Evolutionary conservation across 345 rosid species (phyloP).

Genomic region (Erodium maritimum): DNA sequence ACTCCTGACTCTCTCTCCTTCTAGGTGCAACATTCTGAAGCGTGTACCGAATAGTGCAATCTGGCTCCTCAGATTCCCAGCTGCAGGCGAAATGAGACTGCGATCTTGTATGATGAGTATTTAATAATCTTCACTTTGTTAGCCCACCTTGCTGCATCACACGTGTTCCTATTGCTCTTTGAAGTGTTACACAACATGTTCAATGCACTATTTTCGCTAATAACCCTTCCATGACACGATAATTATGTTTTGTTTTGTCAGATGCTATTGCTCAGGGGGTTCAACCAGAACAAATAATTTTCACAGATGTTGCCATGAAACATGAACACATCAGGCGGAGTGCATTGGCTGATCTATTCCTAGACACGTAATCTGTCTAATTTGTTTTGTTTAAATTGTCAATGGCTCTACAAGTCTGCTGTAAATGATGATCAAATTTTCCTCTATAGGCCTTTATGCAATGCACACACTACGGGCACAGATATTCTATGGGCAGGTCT

Average conservation of each 20-base stretch:
- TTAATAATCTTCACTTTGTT: not conserved
- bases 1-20: no score
- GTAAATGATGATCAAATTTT: no score
- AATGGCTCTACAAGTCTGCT: no score
- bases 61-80: constrained; percentile 98
- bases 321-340: constrained; percentile 88
- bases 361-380: constrained; percentile 58
- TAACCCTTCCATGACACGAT: no score
- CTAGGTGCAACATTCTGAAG: constrained; percentile 95
- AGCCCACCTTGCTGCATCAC: no score
- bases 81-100: constrained; percentile 94
- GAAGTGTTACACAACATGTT: no score
- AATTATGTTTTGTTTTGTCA: constrained; percentile 10
- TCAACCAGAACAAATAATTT: constrained; percentile 81
- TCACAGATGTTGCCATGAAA: constrained; percentile 99
- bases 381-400: not conserved
- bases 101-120: constrained; percentile 49
- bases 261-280: constrained; percentile 91
- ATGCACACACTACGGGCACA: constrained; percentile 97
- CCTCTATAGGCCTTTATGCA: constrained; percentile 70
- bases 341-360: constrained; percentile 89
- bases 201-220: no score
- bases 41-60: constrained; percentile 91
- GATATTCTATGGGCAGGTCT: constrained; percentile 98
- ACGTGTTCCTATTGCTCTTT: no score